A percentile compares a stretch with the other conserved stretches of the same genome.
These are phyloP conservation scores for Taxillus chinensis DNA, from an alignment of 164 flowering plant species.

Conservation along the genomic window DNA sequence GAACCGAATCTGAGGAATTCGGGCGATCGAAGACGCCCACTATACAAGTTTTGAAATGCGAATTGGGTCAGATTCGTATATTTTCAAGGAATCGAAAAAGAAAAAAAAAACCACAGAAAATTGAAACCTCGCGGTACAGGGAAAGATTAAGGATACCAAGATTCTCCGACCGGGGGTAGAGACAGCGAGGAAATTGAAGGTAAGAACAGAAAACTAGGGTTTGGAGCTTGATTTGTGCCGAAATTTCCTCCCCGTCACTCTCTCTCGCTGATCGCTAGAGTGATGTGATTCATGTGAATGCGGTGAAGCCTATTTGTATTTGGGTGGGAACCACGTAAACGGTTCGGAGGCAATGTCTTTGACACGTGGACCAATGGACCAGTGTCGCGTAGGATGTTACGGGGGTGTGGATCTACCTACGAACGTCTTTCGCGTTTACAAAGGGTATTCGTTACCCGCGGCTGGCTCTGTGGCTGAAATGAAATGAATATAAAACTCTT, in stretches of 20 bases:
- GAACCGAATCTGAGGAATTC: neutral
- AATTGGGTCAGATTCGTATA: neutral
- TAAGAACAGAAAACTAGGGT: neutral
- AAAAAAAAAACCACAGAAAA: neutral
- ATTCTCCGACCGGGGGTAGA: neutral
- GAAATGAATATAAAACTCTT: no score
- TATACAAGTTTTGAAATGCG: neutral
- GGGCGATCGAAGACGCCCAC: no score
- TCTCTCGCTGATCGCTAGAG: neutral
- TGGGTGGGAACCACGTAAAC: no score
- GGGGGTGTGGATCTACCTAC: no score
- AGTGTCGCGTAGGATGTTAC: no score
- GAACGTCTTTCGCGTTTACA: no score
- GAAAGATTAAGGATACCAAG: neutral
- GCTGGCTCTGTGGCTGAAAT: no score
- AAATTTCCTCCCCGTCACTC: slow-evolving; percentile 5
- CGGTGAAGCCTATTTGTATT: no score
- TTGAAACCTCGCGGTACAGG: neutral
- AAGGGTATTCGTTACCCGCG: no score
- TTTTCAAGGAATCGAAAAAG: neutral
- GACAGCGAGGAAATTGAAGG: neutral
- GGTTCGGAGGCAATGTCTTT: no score
- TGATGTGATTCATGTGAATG: no score
- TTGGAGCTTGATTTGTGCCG: slow-evolving; percentile 3
- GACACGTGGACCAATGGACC: no score